Percentiles rank a stretch among this genome's conserved stretches.
Conservation (phyloP, 306 rosid genomes). For the Lathyrus aphaca region DNA sequence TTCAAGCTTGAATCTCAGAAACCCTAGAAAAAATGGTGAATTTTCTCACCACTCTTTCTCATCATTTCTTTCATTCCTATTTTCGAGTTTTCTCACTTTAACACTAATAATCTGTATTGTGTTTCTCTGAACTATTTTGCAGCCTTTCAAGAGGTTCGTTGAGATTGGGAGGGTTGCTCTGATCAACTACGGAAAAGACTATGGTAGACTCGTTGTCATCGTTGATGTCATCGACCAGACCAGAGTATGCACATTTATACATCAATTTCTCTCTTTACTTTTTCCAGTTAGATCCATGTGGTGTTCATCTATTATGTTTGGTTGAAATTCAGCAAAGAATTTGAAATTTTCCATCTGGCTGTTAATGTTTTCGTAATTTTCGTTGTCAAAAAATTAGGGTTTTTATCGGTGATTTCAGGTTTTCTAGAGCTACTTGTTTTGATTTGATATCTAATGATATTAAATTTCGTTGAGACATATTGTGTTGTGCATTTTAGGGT, state of each 20-base stretch:
- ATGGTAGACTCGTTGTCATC: slow-evolving; percentile 13
- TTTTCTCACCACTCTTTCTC: neutral
- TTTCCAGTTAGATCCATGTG: neutral
- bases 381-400: neutral
- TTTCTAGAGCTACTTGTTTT: too few species aligned
- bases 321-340: too few species aligned
- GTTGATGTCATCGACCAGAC: slow-evolving; percentile 85
- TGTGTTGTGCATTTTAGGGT: neutral
- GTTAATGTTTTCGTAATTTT: neutral
- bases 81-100: neutral
- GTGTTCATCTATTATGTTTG: too few species aligned
- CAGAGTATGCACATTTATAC: slow-evolving; percentile 45
- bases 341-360: too few species aligned
- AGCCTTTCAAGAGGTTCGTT: slow-evolving; percentile 24
- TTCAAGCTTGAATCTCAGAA: neutral
- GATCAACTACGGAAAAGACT: slow-evolving; percentile 11
- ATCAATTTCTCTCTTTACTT: neutral
- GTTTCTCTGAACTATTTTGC: neutral
- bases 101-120: neutral
- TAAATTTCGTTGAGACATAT: neutral
- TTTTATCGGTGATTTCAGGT: neutral
- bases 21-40: neutral
- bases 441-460: neutral
- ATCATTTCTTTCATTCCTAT: neutral
- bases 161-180: slow-evolving; percentile 24